Base-by-base conservation (phyloP, 345 rosid genomes). In the Melaleuca quinquenervia region DNA sequence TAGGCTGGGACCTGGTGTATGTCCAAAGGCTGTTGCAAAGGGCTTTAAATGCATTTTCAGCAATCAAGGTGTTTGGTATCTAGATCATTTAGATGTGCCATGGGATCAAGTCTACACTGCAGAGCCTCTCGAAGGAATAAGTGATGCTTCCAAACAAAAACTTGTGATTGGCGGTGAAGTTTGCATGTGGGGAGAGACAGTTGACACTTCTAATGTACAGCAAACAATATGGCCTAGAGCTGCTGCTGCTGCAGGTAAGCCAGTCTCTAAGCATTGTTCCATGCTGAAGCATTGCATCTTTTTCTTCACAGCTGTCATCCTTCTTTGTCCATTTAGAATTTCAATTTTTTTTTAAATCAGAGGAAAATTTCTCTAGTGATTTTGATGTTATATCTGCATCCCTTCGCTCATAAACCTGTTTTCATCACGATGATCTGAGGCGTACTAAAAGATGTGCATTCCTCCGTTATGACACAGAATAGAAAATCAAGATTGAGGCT, bases 211-310 rank as follows among this genome's bases (percentile, higher is more conserved):
- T 7, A 91, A 90, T 87, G 92, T 97, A 85, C 96, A 92, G 88
- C 98, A 94, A 86, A 96, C 98, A 11, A 94, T 96, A 89, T 96
- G 99, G 99, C 99, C 99, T 32, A 95, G 98, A 55, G 97, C 99
- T 74, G 27, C 83, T 7, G 50, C 64, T 52, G 85, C 50, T 53
- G 70, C 70, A 41, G 85, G 70, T 53, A 26, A 82, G 54, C 21
- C 7, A 26, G 78, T 82, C 54, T 70, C 20, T 32, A 36, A 20
- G 6, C 24, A 70, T 32, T 0, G 22, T 32, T 18, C 45, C 32
- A 70, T 32, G 45, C 48, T 0, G 1, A 1, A 41, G 24, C 78
- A 64, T 64, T 64, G 78, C 32, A 24, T 64, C 78, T 32, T 64
- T 15, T 15, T 64, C 78, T 64, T 8, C 45, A 15, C 7, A 1